Evolutionary conservation across 306 rosid species (phyloP).

Genomic region (Cucurbita argyrosperma): DNA sequence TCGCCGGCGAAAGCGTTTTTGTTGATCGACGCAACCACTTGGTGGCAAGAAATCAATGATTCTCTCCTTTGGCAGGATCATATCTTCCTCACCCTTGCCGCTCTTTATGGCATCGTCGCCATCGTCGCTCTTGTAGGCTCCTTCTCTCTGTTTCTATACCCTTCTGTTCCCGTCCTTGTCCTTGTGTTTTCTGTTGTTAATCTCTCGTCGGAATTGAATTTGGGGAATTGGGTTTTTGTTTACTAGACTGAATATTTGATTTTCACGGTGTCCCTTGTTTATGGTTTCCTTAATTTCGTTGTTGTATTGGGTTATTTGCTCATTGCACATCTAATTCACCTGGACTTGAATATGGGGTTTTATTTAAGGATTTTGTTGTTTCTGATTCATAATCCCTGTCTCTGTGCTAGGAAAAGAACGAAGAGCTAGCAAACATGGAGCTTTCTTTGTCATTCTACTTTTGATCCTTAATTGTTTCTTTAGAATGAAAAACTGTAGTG

Average conservation of each 20-base stretch:
- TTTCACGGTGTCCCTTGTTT: no score
- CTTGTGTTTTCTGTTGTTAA: background rate
- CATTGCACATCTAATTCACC: background rate
- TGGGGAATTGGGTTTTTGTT: background rate
- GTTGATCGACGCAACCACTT: constrained; percentile 39
- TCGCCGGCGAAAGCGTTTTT: constrained; percentile 37
- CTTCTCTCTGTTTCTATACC: background rate
- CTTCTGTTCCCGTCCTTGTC: background rate
- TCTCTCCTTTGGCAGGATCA: constrained; percentile 82
- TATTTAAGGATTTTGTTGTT: background rate
- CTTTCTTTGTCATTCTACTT: background rate
- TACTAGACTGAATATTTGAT: no score
- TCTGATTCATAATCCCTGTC: background rate
- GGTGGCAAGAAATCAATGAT: constrained; percentile 73
- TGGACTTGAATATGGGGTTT: background rate
- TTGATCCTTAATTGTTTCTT: background rate
- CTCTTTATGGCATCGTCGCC: constrained; percentile 64
- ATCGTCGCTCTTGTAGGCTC: constrained; percentile 55
- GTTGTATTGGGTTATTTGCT: background rate
- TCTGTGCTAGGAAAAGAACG: background rate
- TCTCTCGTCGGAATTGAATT: background rate
- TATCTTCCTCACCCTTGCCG: constrained; percentile 56
- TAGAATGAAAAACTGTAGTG: background rate
- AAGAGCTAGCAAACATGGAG: background rate
- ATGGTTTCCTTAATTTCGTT: no score